Conservation (phyloP, 2,329 filamentous ascomycete species). For the Periconia sp. region DNA sequence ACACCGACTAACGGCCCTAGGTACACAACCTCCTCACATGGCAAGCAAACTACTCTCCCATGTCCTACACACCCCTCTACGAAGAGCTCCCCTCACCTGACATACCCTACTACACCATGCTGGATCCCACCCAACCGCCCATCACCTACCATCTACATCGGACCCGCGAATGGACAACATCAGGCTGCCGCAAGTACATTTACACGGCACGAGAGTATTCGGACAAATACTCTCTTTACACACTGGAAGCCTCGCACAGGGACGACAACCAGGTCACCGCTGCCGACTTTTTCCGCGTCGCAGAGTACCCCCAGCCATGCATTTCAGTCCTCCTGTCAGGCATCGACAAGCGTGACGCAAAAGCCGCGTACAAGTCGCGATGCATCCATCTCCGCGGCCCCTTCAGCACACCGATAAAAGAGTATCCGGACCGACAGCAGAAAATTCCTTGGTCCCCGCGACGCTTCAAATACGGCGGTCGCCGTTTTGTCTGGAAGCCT, state of each 20-base stretch:
- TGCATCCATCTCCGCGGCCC: slow-evolving; percentile 41
- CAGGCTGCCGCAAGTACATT: slow-evolving; percentile 42
- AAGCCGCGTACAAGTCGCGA: slow-evolving; percentile 43
- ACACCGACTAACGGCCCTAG: slow-evolving; percentile 16
- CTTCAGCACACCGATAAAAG: slow-evolving; percentile 41
- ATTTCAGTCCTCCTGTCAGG: slow-evolving; percentile 42
- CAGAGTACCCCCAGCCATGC: slow-evolving; percentile 40
- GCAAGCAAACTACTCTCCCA: slow-evolving; percentile 42
- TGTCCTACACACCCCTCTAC: slow-evolving; percentile 39
- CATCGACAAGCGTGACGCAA: slow-evolving; percentile 41
- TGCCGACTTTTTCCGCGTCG: slow-evolving; percentile 43
- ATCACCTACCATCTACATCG: slow-evolving; percentile 45
- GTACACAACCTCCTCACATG: slow-evolving; percentile 45
- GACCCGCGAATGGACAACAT: slow-evolving; percentile 45
- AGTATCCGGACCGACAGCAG: slow-evolving; percentile 44
- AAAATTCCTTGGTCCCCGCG: slow-evolving; percentile 47
- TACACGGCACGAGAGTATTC: slow-evolving; percentile 45
- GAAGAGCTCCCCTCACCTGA: slow-evolving; percentile 41
- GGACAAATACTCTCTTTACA: slow-evolving; percentile 44
- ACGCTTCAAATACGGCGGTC: slow-evolving; percentile 45
- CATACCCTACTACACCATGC: slow-evolving; percentile 41
- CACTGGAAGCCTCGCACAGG: slow-evolving; percentile 40
- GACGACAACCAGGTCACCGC: slow-evolving; percentile 41
- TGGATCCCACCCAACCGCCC: slow-evolving; percentile 38
- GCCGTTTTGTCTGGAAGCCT: slow-evolving; percentile 51